Evolutionary conservation across 139 green algal species (phyloP), one percentile per base, ranked within the genome.

Genomic region (Chlamydomonas urium): DNA sequence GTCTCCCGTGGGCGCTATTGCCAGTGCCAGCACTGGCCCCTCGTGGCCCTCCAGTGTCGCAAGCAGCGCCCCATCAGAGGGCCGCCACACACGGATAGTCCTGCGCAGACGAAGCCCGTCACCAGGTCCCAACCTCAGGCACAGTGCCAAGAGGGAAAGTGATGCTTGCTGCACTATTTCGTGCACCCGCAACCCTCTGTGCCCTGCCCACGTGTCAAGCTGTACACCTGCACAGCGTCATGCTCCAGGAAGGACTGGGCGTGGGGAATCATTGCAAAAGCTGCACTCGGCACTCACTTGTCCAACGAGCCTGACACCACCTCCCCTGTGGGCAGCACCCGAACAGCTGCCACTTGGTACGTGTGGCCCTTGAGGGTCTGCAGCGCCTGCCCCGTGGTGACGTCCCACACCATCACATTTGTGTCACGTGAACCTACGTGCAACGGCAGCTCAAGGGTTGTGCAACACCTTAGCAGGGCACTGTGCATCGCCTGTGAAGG

Each of bases 221-320:
- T 50, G 42, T 8, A 50, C 14, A 50, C 10, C 42, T 24, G 8
- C 10, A 14, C 42, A 8, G 14, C 14, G 14, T 50, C 42, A 50
- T 50, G 42, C 10, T 50, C 14, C 10, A 50, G 14, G 42, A 50
- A 14, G 14, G 14, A 50, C 10, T 8, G 42, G 42, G 42, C 42
- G 8, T 24, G 42, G 42, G 42, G 42, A 56, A 17, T 26, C 45
- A 21, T 56, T 56, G 45, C 45, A 56, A 56, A 17, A 56, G 45
- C 61, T 63, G 38, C 42, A 93, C n/a, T n/a, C n/a, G n/a, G n/a
- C 21, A 32, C 53, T 63, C 53, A 63, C 72, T 87, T 93, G 81
- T 98, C 94, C 26, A 97, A 79, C 3, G 89, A 92, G 0, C 79
- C 79, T 1, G 93, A 97, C 0, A 91, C 78, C 14, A 98, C 77